Conservation (phyloP, 257 asterid genomes). For the Solanum appendiculatum region DNA sequence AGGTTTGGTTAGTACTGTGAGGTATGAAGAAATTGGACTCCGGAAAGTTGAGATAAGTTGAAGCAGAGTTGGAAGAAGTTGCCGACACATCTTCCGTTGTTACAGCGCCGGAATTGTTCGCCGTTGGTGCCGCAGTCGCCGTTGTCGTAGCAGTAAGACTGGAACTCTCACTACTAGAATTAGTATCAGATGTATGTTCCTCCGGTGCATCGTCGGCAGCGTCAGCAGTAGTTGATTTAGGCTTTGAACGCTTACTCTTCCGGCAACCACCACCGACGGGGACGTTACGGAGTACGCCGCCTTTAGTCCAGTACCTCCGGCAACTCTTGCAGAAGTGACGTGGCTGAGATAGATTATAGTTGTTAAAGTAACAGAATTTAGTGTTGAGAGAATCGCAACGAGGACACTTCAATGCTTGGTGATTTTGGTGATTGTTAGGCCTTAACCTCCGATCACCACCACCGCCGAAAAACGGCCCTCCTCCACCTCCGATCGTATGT, state of each 20-base stretch:
- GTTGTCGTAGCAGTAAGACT: conserved; percentile 47
- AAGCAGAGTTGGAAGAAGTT: conserved; percentile 22
- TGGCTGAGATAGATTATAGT: conserved; percentile 89
- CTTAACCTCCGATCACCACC: conserved; percentile 50
- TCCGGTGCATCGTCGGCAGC: neutral
- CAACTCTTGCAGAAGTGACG: conserved; percentile 88
- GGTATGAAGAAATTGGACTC: conserved; percentile 30
- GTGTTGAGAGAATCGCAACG: conserved; percentile 87
- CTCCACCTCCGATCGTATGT: conserved; percentile 33
- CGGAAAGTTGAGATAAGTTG: conserved; percentile 13
- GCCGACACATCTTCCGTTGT: conserved; percentile 36
- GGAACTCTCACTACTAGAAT: conserved; percentile 73
- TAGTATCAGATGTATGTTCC: conserved; percentile 25
- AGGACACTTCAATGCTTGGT: conserved; percentile 67
- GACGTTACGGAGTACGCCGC: conserved; percentile 90
- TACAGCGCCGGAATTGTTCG: conserved; percentile 1
- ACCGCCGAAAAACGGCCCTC: conserved; percentile 21
- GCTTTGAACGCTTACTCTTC: conserved; percentile 61
- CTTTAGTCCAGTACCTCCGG: conserved; percentile 92
- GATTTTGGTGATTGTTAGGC: conserved; percentile 32
- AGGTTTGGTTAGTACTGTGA: neutral
- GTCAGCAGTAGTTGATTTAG: conserved; percentile 7
- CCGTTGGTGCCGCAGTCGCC: neutral
- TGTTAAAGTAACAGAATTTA: conserved; percentile 80
- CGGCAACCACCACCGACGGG: conserved; percentile 96